Conservation (phyloP, 2,329 filamentous ascomycete genomes). For the Monilinia fructigena region DNA sequence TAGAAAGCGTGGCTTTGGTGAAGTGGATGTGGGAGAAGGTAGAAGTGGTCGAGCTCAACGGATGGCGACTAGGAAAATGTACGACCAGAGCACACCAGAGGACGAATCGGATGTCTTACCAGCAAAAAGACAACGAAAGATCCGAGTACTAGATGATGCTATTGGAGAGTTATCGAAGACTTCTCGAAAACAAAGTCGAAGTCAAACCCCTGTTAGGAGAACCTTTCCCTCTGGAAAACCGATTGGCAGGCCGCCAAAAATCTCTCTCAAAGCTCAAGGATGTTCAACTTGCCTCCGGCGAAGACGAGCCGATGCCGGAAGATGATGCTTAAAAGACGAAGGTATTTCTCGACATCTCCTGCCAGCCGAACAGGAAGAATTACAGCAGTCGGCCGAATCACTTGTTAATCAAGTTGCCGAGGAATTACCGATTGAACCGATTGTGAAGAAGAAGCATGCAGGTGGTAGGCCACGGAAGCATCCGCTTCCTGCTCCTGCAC, state of each 20-base stretch:
- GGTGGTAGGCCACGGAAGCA: conserved; percentile 30
- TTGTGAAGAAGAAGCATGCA: conserved; percentile 30
- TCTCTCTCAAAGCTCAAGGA: conserved; percentile 36
- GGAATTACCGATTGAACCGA: conserved; percentile 13
- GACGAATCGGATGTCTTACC: conserved; percentile 35
- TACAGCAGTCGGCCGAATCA: conserved; percentile 34
- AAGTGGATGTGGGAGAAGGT: conserved; percentile 27
- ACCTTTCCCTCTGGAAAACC: conserved; percentile 39
- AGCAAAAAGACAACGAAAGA: conserved; percentile 35
- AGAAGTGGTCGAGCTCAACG: conserved; percentile 34
- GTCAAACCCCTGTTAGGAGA: conserved; percentile 30
- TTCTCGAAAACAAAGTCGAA: conserved; percentile 27
- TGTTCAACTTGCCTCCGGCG: conserved; percentile 30
- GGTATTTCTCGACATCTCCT: conserved; percentile 29
- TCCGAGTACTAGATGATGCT: conserved; percentile 30
- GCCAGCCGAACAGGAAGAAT: conserved; percentile 31
- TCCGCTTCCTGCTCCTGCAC: conserved; percentile 17
- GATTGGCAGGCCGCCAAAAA: conserved; percentile 38
- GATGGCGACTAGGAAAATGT: conserved; percentile 29
- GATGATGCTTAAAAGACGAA: conserved; percentile 23
- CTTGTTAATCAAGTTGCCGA: conserved; percentile 31
- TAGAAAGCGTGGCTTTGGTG: conserved; percentile 21
- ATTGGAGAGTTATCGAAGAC: conserved; percentile 24
- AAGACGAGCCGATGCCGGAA: conserved; percentile 14
- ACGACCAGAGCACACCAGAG: conserved; percentile 34